Percentiles rank a stretch among this genome's conserved stretches.
phyloP scores from a whole-genome alignment of 805 yeast genomes.

The Candida railenensis region DNA sequence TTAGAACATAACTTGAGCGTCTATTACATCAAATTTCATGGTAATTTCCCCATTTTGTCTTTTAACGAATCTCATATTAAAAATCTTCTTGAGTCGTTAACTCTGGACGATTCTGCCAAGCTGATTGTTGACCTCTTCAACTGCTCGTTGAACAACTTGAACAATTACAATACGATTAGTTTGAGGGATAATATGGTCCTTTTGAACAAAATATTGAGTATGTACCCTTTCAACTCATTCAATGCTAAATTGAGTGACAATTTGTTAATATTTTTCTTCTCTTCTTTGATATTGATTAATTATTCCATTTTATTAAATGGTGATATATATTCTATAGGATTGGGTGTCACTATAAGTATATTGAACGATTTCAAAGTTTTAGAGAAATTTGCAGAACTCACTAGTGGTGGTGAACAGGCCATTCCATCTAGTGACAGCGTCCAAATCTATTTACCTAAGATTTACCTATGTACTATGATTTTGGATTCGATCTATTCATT shows the following conservation, averaged over 20 bases:
- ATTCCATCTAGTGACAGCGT: constrained; percentile 18
- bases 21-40: constrained; percentile 46
- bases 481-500: constrained; percentile 33
- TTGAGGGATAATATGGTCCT: constrained; percentile 28
- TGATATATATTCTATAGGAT: constrained; percentile 55
- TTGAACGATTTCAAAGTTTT: constrained; percentile 59
- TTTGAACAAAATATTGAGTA: constrained; percentile 31
- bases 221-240: constrained; percentile 33
- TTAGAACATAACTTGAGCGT: constrained; percentile 34
- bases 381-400: constrained; percentile 41
- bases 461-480: constrained; percentile 47
- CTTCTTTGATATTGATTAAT: constrained; percentile 40
- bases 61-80: constrained; percentile 24
- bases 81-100: constrained; percentile 16
- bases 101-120: constrained; percentile 26
- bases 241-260: constrained; percentile 24
- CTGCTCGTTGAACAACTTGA: constrained; percentile 37
- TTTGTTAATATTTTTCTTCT: constrained; percentile 25
- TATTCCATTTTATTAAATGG: constrained; percentile 62
- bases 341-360: constrained; percentile 50
- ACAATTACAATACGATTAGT: constrained; percentile 31
- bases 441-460: constrained; percentile 36
- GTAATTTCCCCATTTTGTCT: constrained; percentile 46
- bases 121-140: constrained; percentile 41
- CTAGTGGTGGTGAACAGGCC: constrained; percentile 13